Base-by-base conservation (phyloP, 1,284 basidiomycete species). In the Crucibulum cyathiforme region DNA sequence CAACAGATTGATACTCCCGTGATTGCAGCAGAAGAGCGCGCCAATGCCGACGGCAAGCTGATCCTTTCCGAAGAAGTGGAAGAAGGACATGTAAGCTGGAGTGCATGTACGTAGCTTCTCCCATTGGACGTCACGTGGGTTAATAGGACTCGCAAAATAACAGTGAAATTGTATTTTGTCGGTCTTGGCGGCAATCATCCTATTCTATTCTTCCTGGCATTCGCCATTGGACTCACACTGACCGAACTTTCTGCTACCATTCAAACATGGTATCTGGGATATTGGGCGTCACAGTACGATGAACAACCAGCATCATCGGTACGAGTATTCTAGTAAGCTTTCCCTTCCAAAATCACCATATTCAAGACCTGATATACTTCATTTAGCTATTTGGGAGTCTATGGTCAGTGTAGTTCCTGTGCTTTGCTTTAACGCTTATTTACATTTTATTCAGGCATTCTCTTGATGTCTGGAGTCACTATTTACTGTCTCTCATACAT, bases 201-300 rank as follows among this genome's bases (percentile, higher is more conserved):
- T 12, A 36, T 75, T 17, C 34, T 79, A 7, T 83, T 83, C 63
- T 79, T 79, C 67, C 38, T 68, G 6, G 51, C 71, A 10, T 77
- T 77, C 59, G 48, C 74, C 5, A 54, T 63, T 34, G 69, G 70
- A 1, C 59, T 73, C 19, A 58, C 71, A 48, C 34, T 72, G 7
- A 60, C 61, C 17, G 73, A 76, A 24, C 8, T 74, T 7, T 60
- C 61, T 10, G 71, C 72, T 34, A 72, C 79, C 3, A 70, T 76
- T 36, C 80, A 85, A 67, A 83, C 80, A 1, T 87, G 83, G 78
- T 88, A 82, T 73, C 75, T 89, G 7, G 87, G 86, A 43, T 79
- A 80, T 59, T 90, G 87, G 85, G 82, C 84, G 6, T 70, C 76
- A 5, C 84, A 86, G 56, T 89, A 88, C 67, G 80, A 82, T 34